Base-by-base conservation (phyloP, 306 rosid genomes). In the Rubus parviflorus region DNA sequence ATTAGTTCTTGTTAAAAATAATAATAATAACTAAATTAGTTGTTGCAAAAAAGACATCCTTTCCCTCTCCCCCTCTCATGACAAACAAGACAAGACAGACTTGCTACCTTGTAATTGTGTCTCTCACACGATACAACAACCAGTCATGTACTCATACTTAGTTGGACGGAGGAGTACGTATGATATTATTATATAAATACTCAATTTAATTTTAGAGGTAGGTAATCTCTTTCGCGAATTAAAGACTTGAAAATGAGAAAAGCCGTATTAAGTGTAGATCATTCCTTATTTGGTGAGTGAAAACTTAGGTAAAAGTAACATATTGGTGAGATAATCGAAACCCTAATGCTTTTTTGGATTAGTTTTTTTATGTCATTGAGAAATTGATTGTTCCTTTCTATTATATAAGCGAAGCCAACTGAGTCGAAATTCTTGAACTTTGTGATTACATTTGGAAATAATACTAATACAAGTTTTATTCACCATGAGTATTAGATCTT, bases 41-140 rank as follows among this genome's bases (percentile, higher is more conserved):
- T 45, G 14, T 46, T 23, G 43, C 69, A 14, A 11, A 75, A 75
- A 13, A 75, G 35, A 60, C 77, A 68, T 22, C 45, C 41, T 35
- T 16, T 63, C 49, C 60, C 37, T 58, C 23, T 45, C 45, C 2
- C 57, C 17, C n/a, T n/a, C 67, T 9, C 35, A 20, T 43, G 72
- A 42, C 72, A 67, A 43, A 67, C 37, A 12, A 67, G 72, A 67
- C 72, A 20, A 43, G 72, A n/a, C 72, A 67, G 52, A 20, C 70
- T 37, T 41, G 49, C 49, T 43, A 5, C 52, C 72, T 67, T 67
- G 72, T 67, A 11, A 4, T 67, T 67, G 52, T 9, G 52, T 67
- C 37, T 43, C 10, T n/a, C 11, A 8, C 35, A 66, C 13, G 70
- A 19, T 67, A 67, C 72, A 67, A 43, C 37, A 43, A 67, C 72